Evolutionary conservation across 306 rosid genomes (phyloP), one percentile per base, ranked within the genome.

Genomic region (Fragaria vesca): DNA sequence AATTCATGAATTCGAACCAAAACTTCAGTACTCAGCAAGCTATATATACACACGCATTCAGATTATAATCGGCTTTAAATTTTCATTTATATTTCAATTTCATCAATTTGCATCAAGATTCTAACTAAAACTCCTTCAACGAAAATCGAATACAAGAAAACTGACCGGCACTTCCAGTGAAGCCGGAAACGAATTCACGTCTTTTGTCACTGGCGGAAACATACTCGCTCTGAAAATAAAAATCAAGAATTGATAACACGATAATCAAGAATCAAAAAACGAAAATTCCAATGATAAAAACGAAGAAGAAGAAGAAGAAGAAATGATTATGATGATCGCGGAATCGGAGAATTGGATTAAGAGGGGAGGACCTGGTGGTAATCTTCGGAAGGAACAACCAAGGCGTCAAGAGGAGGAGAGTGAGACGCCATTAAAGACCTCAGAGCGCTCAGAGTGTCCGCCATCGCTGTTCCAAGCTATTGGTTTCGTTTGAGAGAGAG

Each of bases 121-220:
- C 63, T 0, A n/a, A 57, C 32, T 38, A 36, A 21, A 71, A 10
- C 13, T 34, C 10, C 11, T 43, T 36, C 1, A 26, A 45, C 57
- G 43, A 6, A 17, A 24, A 73, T 36, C n/a, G 32, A 38, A 28
- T 58, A 46, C 57, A 32, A 62, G 32, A 20, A 68, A 67, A 86
- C 91, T 62, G 32, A 96, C 99, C 99, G 45, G 99, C 97, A 83
- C 99, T 96, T 84, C 99, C 99, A 18, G 86, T 79, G 91, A 96
- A 96, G 78, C 98, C 99, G 7, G 99, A 96, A 81, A 96, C 91
- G 60, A 96, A 96, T 73, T 79, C 76, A 17, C 99, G 99, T 62
- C 99, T 85, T 73, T 88, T 88, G 82, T 96, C 99, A 77, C 99
- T 85, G 0, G 82, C 88, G 57, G 99, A 96, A 16, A 96, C 99